Base-by-base conservation (phyloP, 1,139 yeast genomes). In the Kurtzmaniella quercitrusa region DNA sequence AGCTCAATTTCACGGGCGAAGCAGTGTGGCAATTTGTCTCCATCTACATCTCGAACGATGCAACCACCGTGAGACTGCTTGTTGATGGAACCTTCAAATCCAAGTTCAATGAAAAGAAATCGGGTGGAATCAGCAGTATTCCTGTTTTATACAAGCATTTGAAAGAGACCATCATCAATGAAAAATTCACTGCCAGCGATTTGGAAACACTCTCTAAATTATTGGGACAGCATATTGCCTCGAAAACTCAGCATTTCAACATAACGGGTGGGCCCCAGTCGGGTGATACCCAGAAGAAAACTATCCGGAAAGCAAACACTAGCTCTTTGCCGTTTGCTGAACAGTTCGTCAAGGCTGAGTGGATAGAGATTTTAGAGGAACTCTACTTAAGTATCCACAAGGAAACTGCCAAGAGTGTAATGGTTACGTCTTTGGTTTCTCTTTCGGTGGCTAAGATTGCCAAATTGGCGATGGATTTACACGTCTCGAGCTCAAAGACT, bases 21-120 rank as follows among this genome's bases (percentile, higher is more conserved):
- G 62, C 79, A 1, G 58, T 80, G 0, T 85, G 93, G 93, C 65
- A 82, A 50, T 75, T 85, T 46, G 69, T 79, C 10, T 70, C 67
- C 41, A 65, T 81, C 2, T 85, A 82, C 54, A 71, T 71, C 1
- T 60, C 62, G 10, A 67, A 70, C 17, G 78, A 81, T 46, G 58
- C 77, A 0, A 54, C 66, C 1, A 50, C 65, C 0, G 81, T 83
- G 0, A 65, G 87, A 41, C 69, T 73, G 1, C 58, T 85, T 19
- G 67, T 84, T 8, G 79, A 75, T 48, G 90, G 85, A 0, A 57
- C 73, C 0, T 63, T 66, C 44, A 76, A 71, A 51, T 73, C 79
- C 1, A 68, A 66, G 46, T 60, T 68, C 43, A 77, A 73, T 46
- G 78, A 76, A 43, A 71, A 68, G 53, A 73, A 74, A 50, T 74